phyloP scores from a whole-genome alignment of 768 basidiomycete genomes.

The Xerocomellus intermedius region DNA sequence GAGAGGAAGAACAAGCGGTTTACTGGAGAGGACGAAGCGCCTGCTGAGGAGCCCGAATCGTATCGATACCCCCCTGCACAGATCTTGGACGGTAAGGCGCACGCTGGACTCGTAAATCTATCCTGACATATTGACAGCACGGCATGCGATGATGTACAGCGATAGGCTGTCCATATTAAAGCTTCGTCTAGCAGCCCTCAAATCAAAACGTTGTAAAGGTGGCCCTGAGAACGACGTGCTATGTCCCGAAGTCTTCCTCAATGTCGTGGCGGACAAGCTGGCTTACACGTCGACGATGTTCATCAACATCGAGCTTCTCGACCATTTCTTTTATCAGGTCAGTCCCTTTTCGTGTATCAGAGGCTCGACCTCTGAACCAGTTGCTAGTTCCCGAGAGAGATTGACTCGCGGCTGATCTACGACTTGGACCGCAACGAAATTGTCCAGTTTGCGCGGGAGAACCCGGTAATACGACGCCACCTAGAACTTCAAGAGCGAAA shows the following conservation, averaged over 20 bases:
- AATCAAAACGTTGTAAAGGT: slow-evolving; percentile 81
- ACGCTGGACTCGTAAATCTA: not conserved
- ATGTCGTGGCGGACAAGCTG: slow-evolving; percentile 95
- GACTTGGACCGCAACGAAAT: slow-evolving; percentile 92
- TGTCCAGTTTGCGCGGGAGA: slow-evolving; percentile 90
- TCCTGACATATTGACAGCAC: slow-evolving; percentile 50
- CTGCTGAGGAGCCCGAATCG: slow-evolving; percentile 55
- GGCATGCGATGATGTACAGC: slow-evolving; percentile 85
- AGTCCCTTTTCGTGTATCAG: slow-evolving; percentile 16
- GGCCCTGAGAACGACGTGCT: slow-evolving; percentile 88
- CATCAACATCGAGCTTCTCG: slow-evolving; percentile 96
- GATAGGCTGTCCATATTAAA: slow-evolving; percentile 83
- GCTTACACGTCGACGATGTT: slow-evolving; percentile 97
- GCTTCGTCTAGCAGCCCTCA: slow-evolving; percentile 80
- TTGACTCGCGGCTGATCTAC: slow-evolving; percentile 90
- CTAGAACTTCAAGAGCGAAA: slow-evolving; percentile 95
- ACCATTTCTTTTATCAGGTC: slow-evolving; percentile 98
- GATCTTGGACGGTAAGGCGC: slow-evolving; percentile 78
- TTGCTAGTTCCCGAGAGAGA: slow-evolving; percentile 90
- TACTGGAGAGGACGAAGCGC: slow-evolving; percentile 38
- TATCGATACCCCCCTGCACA: slow-evolving; percentile 92
- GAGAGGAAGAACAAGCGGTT: slow-evolving; percentile 56
- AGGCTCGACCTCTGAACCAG: not conserved
- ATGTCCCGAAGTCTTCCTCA: slow-evolving; percentile 96
- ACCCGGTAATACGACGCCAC: slow-evolving; percentile 83